Evolutionary conservation across 2,329 filamentous ascomycete genomes (phyloP).

Genomic region (Fusarium drepaniforme): DNA sequence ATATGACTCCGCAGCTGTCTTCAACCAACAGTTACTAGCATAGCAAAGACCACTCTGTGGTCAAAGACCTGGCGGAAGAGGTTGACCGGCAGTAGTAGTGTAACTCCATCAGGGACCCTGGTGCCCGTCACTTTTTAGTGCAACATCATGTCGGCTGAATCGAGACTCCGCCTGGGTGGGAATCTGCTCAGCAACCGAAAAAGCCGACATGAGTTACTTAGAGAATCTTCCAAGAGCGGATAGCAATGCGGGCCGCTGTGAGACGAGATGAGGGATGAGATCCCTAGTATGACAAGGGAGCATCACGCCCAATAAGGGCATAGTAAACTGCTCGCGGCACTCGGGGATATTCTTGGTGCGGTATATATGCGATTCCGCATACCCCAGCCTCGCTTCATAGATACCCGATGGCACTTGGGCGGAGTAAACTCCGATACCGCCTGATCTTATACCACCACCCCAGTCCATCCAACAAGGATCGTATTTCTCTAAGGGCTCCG

Average conservation of each 20-base stretch:
- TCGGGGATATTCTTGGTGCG: background rate
- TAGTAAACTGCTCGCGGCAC: background rate
- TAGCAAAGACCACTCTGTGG: background rate
- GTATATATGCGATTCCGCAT: background rate
- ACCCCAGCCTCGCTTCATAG: constrained; percentile 5
- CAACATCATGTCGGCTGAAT: background rate
- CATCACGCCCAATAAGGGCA: background rate
- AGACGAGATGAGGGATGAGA: background rate
- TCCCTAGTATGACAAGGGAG: background rate
- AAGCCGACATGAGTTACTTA: background rate
- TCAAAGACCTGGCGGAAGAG: background rate
- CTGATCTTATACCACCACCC: background rate
- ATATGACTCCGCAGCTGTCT: background rate
- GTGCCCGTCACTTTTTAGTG: background rate
- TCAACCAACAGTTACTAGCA: background rate
- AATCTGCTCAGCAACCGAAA: background rate
- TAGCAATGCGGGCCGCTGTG: background rate
- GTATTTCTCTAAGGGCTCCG: background rate
- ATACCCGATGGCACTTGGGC: constrained; percentile 2
- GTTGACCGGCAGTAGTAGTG: background rate
- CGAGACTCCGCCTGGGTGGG: background rate
- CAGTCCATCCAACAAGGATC: background rate
- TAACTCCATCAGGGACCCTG: background rate
- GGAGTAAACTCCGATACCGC: background rate
- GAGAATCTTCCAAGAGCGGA: background rate